phyloP scores from a whole-genome alignment of 495 filamentous ascomycete genomes.

The Podospora australis region DNA sequence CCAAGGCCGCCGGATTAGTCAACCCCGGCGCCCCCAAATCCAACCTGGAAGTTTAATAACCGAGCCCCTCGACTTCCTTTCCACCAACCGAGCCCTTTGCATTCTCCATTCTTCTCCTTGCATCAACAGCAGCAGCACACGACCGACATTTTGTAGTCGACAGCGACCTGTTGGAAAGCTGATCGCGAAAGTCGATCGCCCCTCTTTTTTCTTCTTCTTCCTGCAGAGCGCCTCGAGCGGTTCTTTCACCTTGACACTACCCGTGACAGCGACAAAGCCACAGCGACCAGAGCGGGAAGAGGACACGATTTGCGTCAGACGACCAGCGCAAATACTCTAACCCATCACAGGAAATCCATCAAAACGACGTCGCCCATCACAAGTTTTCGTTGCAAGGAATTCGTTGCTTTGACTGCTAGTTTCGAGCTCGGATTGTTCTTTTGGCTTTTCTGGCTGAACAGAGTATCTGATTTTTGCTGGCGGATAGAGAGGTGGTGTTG shows the following conservation, averaged over 20 bases:
- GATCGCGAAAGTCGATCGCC: not conserved
- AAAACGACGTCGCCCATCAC: not conserved
- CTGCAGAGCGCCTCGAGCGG: not conserved
- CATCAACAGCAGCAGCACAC: too few species aligned
- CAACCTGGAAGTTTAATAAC: not conserved
- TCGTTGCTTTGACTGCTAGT: not conserved
- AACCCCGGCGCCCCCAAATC: not conserved
- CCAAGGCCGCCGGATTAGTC: not conserved
- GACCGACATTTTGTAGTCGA: too few species aligned
- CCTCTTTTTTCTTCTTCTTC: not conserved
- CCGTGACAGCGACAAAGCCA: not conserved
- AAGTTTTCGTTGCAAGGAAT: constrained; percentile 1
- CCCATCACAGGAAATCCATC: constrained; percentile 1
- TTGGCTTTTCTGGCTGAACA: constrained; percentile 11
- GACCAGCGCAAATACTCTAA: not conserved
- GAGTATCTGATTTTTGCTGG: constrained; percentile 22
- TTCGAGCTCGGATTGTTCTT: constrained; percentile 6
- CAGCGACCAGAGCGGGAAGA: not conserved
- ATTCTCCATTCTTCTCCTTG: not conserved
- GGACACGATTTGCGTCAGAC: not conserved
- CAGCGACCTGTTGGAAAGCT: not conserved
- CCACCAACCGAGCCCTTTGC: not conserved
- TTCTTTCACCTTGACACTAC: not conserved
- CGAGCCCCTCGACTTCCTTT: not conserved
- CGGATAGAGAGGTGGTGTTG: constrained; percentile 19